These are phyloP conservation scores for Adansonia grandidieri DNA, from an alignment of 441 rosid species.

Conservation along the genomic window DNA sequence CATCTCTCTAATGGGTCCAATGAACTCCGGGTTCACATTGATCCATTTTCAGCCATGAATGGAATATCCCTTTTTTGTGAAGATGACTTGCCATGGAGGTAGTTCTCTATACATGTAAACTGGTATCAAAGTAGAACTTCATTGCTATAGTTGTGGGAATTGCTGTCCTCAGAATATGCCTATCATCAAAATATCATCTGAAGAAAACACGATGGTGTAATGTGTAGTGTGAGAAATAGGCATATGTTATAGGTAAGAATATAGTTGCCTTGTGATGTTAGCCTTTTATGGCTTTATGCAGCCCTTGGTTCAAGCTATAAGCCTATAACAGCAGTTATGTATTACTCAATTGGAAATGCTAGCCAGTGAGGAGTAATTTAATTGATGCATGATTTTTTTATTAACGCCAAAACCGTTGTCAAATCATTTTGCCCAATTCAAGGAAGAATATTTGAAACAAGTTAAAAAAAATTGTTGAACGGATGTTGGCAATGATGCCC, in stretches of 20 bases:
- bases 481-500: not conserved
- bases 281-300: not conserved
- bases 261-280: not conserved
- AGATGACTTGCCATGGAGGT: conserved; percentile 86
- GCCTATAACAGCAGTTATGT: conserved; percentile 11
- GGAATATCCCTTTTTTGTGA: conserved; percentile 97
- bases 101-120: not conserved
- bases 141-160: conserved; percentile 3
- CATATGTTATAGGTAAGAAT: conserved; percentile 13
- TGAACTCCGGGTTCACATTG: conserved; percentile 83
- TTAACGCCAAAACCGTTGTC: not conserved
- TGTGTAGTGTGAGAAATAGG: conserved; percentile 1
- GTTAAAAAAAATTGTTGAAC: conserved; percentile 6
- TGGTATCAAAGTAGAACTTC: conserved; percentile 8
- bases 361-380: conserved; percentile 7
- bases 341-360: conserved; percentile 8
- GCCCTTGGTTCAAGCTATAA: not conserved
- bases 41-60: conserved; percentile 91
- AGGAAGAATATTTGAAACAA: conserved; percentile 4
- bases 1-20: conserved; percentile 39
- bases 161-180: not conserved
- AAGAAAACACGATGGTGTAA: not conserved
- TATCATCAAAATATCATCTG: conserved; percentile 12
- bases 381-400: not conserved
- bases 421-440: not conserved